These are phyloP conservation scores for Cynanchum wilfordii DNA, from an alignment of 257 asterid genomes.

Conservation along the genomic window DNA sequence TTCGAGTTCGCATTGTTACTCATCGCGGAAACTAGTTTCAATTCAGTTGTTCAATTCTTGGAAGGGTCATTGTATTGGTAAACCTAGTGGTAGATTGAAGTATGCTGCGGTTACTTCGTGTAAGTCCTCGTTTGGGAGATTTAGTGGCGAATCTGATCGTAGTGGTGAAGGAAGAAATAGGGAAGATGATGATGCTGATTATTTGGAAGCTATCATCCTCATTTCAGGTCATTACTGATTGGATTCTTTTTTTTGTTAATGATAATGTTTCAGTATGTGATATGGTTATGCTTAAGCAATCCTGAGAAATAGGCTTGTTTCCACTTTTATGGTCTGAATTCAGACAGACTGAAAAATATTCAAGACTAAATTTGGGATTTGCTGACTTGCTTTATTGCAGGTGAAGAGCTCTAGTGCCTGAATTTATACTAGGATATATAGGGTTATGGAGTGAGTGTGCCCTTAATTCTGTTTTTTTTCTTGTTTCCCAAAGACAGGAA, in stretches of 20 bases:
- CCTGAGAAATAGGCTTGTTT: neutral
- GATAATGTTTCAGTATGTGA: neutral
- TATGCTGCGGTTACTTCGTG: constrained; percentile 14
- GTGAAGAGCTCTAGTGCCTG: neutral
- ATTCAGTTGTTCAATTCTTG: constrained; percentile 11
- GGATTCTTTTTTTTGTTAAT: neutral
- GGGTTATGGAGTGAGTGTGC: neutral
- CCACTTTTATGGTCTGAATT: neutral
- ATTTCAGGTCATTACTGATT: constrained; percentile 24
- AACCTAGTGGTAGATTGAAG: constrained; percentile 2
- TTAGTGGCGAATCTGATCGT: constrained; percentile 13
- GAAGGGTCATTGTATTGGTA: constrained; percentile 2
- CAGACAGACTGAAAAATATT: neutral
- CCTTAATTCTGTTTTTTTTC: constrained; percentile 3
- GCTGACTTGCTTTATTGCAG: neutral
- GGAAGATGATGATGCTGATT: constrained; percentile 23
- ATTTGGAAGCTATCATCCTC: constrained; percentile 34
- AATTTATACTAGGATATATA: neutral
- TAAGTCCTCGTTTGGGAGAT: constrained; percentile 29
- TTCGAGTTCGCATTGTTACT: constrained; percentile 23
- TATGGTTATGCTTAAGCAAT: neutral
- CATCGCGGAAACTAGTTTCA: constrained; percentile 19
- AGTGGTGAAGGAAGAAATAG: constrained; percentile 15
- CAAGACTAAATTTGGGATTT: neutral
- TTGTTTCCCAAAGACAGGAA: neutral